Evolutionary conservation across 495 filamentous ascomycete genomes (phyloP).

Genomic region (Trichoderma asperelloides): DNA sequence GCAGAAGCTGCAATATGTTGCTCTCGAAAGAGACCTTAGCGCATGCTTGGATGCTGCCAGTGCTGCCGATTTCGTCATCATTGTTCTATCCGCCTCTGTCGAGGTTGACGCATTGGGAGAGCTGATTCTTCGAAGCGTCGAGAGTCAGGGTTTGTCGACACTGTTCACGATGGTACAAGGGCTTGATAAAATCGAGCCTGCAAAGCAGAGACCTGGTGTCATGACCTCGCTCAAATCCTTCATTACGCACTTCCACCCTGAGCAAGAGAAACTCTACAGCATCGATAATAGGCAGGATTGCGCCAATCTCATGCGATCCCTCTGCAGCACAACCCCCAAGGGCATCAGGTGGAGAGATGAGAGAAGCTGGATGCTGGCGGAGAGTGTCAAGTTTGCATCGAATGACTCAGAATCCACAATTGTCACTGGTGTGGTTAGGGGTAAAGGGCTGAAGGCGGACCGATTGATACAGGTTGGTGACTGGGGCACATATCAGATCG

Average conservation of each 20-base stretch:
- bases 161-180: conserved; percentile 71
- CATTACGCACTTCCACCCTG: conserved; percentile 86
- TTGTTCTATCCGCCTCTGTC: conserved; percentile 68
- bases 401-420: conserved; percentile 48
- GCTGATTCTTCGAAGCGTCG: conserved; percentile 70
- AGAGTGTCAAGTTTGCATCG: conserved; percentile 64
- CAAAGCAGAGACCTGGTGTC: conserved; percentile 68
- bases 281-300: conserved; percentile 82
- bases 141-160: conserved; percentile 88
- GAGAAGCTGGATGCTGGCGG: conserved; percentile 86
- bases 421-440: conserved; percentile 80
- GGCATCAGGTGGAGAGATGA: conserved; percentile 90
- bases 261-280: conserved; percentile 77
- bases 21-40: conserved; percentile 60
- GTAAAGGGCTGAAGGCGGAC: conserved; percentile 79
- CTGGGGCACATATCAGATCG: conserved; percentile 92
- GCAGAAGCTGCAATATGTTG: conserved; percentile 80
- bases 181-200: conserved; percentile 64
- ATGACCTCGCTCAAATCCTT: conserved; percentile 75
- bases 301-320: conserved; percentile 74
- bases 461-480: conserved; percentile 84
- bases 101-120: conserved; percentile 81
- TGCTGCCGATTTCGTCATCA: conserved; percentile 79
- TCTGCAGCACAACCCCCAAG: conserved; percentile 86
- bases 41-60: conserved; percentile 75